Evolutionary conservation across 23 red algal species (phyloP), one percentile per base, ranked within the genome.

Genomic region (Gracilaria domingensis): DNA sequence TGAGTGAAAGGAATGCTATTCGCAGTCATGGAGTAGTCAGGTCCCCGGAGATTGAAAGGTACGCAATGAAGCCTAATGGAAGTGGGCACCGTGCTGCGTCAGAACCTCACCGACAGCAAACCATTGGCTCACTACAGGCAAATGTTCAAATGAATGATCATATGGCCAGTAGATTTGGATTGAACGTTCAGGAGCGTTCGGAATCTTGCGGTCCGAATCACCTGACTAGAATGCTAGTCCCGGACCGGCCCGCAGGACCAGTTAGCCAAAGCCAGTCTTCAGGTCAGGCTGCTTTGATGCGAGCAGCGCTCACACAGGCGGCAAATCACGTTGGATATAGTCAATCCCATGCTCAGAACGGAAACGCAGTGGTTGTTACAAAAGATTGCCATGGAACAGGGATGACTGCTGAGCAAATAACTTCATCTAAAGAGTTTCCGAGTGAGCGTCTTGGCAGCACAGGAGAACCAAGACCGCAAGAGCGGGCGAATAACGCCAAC

Each of bases 261-360:
- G 4, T 36, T 9, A 20, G 32, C 14, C 64, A 69, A 18, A 34
- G 30, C 64, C 64, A 69, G 9, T 69, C 64, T 3, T 69, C 64
- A 8, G 64, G 30, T 37, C 26, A 69, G 30, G 64, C 64, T 14
- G 64, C 64, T 3, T 32, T 69, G 7, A 37, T 69, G 64, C 64
- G 64, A 28, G 64, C 64, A 9, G 64, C 64, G 64, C 64, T 69
- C 64, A 69, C 14, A 30, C 64, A 69, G 1, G 64, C 64, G 9
- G 64, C 64, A 20, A 55, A 55, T 55, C 51, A 55, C 17, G 51
- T 55, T 20, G 51, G 51, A 14, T 55, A 55, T 55, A 20, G 13
- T 1, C 51, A 14, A 55, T 18, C 51, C 18, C 13, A 18, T 55
- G 51, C 51, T 14, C 51, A 55, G 17, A 55, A 20, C 18, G 51